phyloP scores from a whole-genome alignment of 148 eudicot species.

The Vaccinium macrocarpon region DNA sequence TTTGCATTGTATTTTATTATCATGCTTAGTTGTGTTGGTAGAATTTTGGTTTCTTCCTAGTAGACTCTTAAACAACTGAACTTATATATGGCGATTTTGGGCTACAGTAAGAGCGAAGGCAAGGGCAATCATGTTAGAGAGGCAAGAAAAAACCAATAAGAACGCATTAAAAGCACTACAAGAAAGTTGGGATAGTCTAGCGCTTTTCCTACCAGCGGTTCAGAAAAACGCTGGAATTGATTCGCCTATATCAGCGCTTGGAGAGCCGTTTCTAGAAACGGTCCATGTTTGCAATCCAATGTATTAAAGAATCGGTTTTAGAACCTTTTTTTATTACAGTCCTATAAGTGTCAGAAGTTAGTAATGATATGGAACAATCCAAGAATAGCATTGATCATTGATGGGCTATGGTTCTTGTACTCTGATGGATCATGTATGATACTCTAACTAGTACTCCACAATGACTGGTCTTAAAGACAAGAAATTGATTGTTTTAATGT shows the following conservation, averaged over 20 bases:
- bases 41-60: too few relatives aligned
- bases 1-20: too few relatives aligned
- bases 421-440: neutral
- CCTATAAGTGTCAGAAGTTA: neutral
- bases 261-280: too few relatives aligned
- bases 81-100: slow-evolving; percentile 35
- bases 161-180: neutral
- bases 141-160: neutral
- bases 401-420: neutral
- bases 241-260: too few relatives aligned
- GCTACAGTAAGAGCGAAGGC: slow-evolving; percentile 28
- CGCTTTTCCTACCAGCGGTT: too few relatives aligned
- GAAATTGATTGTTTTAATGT: neutral
- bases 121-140: slow-evolving; percentile 17
- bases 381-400: neutral
- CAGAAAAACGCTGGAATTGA: too few relatives aligned
- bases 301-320: neutral
- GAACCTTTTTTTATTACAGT: neutral
- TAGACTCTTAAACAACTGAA: slow-evolving; percentile 34
- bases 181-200: too few relatives aligned
- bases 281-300: neutral
- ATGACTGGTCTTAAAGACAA: neutral
- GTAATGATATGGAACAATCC: neutral
- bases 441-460: neutral
- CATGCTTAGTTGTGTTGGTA: too few relatives aligned